Evolutionary conservation across 495 filamentous ascomycete genomes (phyloP).

Genomic region (Parathielavia appendiculata): DNA sequence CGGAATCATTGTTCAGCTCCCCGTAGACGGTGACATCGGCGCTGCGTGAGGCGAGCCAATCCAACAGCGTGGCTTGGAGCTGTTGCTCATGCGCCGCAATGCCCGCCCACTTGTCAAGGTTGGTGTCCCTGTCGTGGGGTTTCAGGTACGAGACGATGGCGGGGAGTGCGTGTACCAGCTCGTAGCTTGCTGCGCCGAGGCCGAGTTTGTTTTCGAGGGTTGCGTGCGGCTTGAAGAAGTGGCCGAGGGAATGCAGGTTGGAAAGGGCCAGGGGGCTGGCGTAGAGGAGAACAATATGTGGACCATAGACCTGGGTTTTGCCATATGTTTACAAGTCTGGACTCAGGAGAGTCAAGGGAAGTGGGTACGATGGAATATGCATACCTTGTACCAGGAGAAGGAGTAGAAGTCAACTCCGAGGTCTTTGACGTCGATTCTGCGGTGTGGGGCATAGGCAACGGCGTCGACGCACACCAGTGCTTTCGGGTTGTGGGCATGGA

Average conservation of each 20-base stretch:
- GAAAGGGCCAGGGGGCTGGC: slow-evolving; percentile 47
- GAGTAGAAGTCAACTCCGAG: slow-evolving; percentile 68
- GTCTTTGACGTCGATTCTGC: slow-evolving; percentile 57
- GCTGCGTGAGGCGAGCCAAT: slow-evolving; percentile 44
- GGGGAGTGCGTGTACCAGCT: slow-evolving; percentile 57
- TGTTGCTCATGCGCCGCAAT: slow-evolving; percentile 55
- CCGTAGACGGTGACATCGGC: slow-evolving; percentile 54
- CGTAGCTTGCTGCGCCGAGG: slow-evolving; percentile 61
- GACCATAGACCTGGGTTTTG: slow-evolving; percentile 52
- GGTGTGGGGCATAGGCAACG: slow-evolving; percentile 67
- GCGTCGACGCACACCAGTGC: slow-evolving; percentile 52
- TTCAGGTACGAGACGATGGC: slow-evolving; percentile 53
- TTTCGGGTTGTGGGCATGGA: slow-evolving; percentile 41
- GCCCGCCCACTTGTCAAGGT: slow-evolving; percentile 44
- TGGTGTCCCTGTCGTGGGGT: neutral
- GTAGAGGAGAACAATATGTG: slow-evolving; percentile 65
- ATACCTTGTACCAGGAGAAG: slow-evolving; percentile 69
- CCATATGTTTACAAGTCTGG: neutral
- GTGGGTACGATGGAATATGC: neutral
- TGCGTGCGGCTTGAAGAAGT: slow-evolving; percentile 59
- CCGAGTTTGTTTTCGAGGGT: slow-evolving; percentile 60
- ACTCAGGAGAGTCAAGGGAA: neutral
- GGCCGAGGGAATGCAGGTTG: slow-evolving; percentile 51
- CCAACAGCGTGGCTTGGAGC: slow-evolving; percentile 54
- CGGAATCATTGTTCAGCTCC: slow-evolving; percentile 39